Base-by-base conservation (phyloP, 257 asterid genomes). In the Primulina eburnea region DNA sequence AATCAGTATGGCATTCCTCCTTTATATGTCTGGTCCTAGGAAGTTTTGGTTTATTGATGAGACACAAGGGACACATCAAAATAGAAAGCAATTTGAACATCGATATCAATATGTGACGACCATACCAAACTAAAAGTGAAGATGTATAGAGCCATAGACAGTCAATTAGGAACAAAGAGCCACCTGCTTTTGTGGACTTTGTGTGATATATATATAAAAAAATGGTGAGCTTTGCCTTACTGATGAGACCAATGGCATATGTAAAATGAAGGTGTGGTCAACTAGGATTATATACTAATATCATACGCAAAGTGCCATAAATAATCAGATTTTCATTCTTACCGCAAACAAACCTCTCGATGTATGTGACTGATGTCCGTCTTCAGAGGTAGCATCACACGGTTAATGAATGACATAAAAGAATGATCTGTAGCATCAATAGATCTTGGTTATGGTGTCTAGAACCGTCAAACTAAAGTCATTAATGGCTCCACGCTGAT, bases 61-160 rank as follows among this genome's bases (percentile, higher is more conserved):
- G 65, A 50, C 30, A 66, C 68, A 74, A 70, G 56, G 8, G 26
- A 40, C 50, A 55, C 40, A 47, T 40, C 18, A 64, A 52, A 61
- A 62, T 33, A 7, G 47, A 47, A 6, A 12, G 71, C 68, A 77
- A 24, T 32, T 52, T 77, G 58, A 68, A 58, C 21, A 66, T 58
- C 17, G 21, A 70, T 60, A 17, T 47, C 12, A 21, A 47, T 14
- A 47, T 50, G 57, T 50, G 21, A 50, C 70, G 20, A 35, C 24
- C 59, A 35, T 20, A 64, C 18, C 47, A 14, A 72, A 24, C 62
- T 3, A 71, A 26, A 60, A 10, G 35, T 71, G 76, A 26, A 67
- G 8, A 37, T 58, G 62, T 37, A 16, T 24, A 24, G 26, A 17
- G 16, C 67, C 68, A 52, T 52, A 50, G 38, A 38, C 60, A 8